phyloP scores from a whole-genome alignment of 2,329 filamentous ascomycete species.

The Fusarium newnesense region DNA sequence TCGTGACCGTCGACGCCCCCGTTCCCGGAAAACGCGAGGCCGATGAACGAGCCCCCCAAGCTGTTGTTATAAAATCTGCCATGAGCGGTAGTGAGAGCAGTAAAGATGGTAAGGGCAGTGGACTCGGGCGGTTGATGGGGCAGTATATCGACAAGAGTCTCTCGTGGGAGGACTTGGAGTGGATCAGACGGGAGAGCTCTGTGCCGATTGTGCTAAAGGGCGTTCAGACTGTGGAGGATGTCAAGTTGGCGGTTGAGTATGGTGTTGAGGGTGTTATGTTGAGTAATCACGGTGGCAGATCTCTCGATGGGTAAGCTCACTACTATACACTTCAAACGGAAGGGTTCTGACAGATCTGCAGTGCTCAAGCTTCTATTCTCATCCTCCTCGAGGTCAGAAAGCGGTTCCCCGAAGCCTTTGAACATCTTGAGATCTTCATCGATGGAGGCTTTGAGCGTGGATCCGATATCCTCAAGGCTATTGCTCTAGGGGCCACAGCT shows the following conservation, averaged over 20 bases:
- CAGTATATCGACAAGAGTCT: constrained; percentile 63
- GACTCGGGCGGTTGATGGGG: constrained; percentile 62
- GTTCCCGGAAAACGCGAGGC: constrained; percentile 67
- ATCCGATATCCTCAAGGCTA: constrained; percentile 64
- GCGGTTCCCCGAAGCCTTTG: constrained; percentile 59
- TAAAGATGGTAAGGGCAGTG: constrained; percentile 64
- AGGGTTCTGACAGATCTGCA: neutral
- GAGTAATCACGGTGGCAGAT: constrained; percentile 68
- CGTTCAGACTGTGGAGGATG: constrained; percentile 66
- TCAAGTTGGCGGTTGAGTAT: constrained; percentile 58
- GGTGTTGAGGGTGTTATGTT: constrained; percentile 65
- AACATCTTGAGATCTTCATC: constrained; percentile 61
- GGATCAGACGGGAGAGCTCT: constrained; percentile 58
- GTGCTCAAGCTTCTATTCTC: constrained; percentile 58
- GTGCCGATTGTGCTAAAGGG: constrained; percentile 68
- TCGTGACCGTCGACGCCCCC: constrained; percentile 67
- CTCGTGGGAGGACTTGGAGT: constrained; percentile 63
- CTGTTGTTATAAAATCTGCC: constrained; percentile 52
- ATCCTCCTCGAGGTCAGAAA: constrained; percentile 63
- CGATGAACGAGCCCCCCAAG: constrained; percentile 62
- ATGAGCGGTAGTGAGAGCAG: constrained; percentile 54
- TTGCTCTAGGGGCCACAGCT: constrained; percentile 63
- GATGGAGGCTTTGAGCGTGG: constrained; percentile 65
- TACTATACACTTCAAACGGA: fast-evolving
- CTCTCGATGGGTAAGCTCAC: constrained; percentile 57